phyloP scores from a whole-genome alignment of 345 rosid genomes.

The Luvunga scandens region DNA sequence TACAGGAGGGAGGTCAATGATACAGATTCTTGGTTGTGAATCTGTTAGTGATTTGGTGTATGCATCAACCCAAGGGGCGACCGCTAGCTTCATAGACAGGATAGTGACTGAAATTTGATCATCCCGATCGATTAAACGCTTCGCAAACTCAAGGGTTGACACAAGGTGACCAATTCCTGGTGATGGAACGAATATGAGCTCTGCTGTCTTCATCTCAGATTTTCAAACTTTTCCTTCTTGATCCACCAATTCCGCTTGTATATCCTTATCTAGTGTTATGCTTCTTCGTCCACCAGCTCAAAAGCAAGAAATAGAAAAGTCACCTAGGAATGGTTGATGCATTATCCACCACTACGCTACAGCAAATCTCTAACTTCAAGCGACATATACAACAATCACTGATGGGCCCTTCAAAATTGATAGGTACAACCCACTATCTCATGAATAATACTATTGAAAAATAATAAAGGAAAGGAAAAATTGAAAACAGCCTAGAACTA shows the following conservation, averaged over 20 bases:
- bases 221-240: background rate
- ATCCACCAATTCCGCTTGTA: background rate
- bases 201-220: constrained; percentile 25
- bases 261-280: background rate
- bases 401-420: background rate
- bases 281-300: background rate
- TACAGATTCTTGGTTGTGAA: constrained; percentile 26
- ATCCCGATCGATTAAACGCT: constrained; percentile 34
- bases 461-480: background rate
- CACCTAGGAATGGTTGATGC: background rate
- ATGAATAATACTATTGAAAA: background rate
- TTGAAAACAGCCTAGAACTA: background rate
- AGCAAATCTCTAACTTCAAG: background rate
- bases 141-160: constrained; percentile 48
- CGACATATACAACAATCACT: background rate
- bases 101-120: constrained; percentile 29
- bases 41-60: constrained; percentile 17
- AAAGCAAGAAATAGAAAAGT: background rate
- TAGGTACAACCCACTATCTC: background rate
- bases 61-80: background rate
- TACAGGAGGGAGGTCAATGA: constrained; percentile 31
- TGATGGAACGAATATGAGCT: constrained; percentile 37
- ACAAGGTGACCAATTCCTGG: constrained; percentile 45
- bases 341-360: background rate
- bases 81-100: constrained; percentile 24